Percentiles rank a stretch among this genome's conserved stretches.
phyloP scores from a whole-genome alignment of 441 rosid genomes.

The Kokia cookei region DNA sequence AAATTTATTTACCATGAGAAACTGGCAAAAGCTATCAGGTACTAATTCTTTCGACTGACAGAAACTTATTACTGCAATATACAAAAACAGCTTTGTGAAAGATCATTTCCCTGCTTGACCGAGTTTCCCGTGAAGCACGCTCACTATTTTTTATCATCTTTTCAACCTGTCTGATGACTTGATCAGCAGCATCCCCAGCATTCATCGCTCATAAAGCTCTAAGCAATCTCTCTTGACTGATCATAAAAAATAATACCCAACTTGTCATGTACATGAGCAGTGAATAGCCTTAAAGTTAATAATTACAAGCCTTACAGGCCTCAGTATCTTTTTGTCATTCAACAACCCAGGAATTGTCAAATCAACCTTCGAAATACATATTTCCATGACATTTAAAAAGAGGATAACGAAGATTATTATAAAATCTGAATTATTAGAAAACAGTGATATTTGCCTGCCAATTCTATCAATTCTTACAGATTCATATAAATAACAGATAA shows the following conservation, averaged over 20 bases:
- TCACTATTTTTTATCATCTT: constrained; percentile 73
- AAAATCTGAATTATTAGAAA: neutral
- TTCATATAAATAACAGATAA: neutral
- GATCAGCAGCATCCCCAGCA: constrained; percentile 98
- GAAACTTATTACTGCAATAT: constrained; percentile 3
- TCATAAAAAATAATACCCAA: constrained; percentile 16
- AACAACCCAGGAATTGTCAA: neutral
- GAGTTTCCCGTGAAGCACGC: constrained; percentile 84
- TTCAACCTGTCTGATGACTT: constrained; percentile 93
- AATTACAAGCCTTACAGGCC: neutral
- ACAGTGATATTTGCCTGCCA: neutral
- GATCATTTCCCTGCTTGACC: constrained; percentile 58
- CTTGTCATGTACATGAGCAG: constrained; percentile 8
- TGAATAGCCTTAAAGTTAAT: neutral
- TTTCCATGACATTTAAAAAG: neutral
- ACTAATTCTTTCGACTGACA: neutral
- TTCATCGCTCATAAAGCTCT: constrained; percentile 83
- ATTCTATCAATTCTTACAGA: neutral
- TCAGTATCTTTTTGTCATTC: neutral
- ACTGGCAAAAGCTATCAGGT: constrained; percentile 2
- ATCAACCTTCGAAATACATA: neutral
- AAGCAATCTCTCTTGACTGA: constrained; percentile 89
- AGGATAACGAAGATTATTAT: neutral
- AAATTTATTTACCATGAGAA: constrained; percentile 8
- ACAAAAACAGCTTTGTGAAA: neutral